Evolutionary conservation across 495 filamentous ascomycete genomes (phyloP).

Genomic region (Hyaloscypha bicolor): DNA sequence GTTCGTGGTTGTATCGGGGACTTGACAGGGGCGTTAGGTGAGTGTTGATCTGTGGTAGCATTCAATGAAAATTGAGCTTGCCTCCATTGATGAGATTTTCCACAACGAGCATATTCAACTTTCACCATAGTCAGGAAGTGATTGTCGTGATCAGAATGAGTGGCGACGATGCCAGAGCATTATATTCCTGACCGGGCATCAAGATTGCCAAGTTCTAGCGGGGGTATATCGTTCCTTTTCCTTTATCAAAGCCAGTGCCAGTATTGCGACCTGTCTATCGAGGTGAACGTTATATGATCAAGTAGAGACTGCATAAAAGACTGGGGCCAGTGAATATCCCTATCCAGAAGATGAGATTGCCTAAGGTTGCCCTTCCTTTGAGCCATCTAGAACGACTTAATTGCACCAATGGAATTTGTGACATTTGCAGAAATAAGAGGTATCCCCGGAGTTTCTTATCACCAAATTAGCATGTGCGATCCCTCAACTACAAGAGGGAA

Average conservation of each 20-base stretch:
- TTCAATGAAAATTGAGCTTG: too few species aligned
- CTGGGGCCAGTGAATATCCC: slow-evolving; percentile 73
- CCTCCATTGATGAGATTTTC: too few species aligned
- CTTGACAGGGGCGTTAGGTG: too few species aligned
- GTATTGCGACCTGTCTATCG: not conserved
- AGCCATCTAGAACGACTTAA: slow-evolving; percentile 64
- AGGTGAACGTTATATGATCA: slow-evolving; percentile 54
- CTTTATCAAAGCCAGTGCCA: not conserved
- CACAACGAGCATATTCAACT: too few species aligned
- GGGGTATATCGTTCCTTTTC: not conserved
- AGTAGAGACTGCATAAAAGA: slow-evolving; percentile 69
- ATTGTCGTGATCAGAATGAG: too few species aligned
- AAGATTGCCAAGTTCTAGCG: not conserved
- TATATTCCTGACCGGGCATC: not conserved
- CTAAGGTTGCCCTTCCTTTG: slow-evolving; percentile 58
- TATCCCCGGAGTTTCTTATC: slow-evolving; percentile 66
- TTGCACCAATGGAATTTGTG: slow-evolving; percentile 65
- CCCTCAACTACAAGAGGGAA: too few species aligned
- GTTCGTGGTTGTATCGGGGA: not conserved
- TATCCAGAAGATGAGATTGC: slow-evolving; percentile 76
- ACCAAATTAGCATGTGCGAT: not conserved
- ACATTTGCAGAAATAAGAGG: slow-evolving; percentile 69
- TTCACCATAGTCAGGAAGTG: too few species aligned
- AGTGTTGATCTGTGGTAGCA: too few species aligned
- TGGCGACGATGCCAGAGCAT: too few species aligned